Evolutionary conservation across 371 early-diverging fungal species (phyloP), one percentile per base, ranked within the genome.

Genomic region (Saksenaea oblongispora): DNA sequence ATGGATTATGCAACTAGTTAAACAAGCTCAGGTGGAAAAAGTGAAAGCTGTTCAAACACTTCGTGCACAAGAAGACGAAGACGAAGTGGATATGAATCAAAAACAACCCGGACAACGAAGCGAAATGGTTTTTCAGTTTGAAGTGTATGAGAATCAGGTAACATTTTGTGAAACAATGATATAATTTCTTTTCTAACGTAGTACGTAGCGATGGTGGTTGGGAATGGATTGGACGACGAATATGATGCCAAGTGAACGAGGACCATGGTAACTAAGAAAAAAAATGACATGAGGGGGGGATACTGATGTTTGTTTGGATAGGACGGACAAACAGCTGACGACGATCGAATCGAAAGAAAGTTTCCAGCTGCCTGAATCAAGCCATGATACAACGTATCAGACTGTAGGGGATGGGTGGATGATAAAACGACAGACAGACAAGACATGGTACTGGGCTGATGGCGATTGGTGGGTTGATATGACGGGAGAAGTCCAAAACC

Each of bases 381-480:
- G 66, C 0, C 35, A 66, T 5, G 63, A 62, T 5, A 59, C 61
- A 1, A 55, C 51, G 1, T 47, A 62, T 15, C 64, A 37, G 5
- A 22, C 36, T 14, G 53, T 44, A 5, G 66, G 47, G 2, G 39
- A 54, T 41, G 67, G 63, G 4, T 18, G 34, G 14, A 41, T 55
- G 0, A 60, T 69, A 44, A 24, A 73, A 24, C 61, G 58, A 5
- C 70, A 63, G 1, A 74, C 64, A 4, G 56, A 56, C 24, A 80
- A 80, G 42, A 59, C 64, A 14, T 80, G 80, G 80, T 66, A 56
- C 8, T 80, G 80, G 80, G 78, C 63, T 0, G 80, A 80, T 34
- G 67, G 65, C 14, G 80, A 80, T 59, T 80, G 80, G 80, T 80
- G 80, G 80, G 80, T 80, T 5, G 80, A 80, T 56, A 80, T 80